Conservation (phyloP, 2,329 filamentous ascomycete species). For the Penicillium vulpinum region DNA sequence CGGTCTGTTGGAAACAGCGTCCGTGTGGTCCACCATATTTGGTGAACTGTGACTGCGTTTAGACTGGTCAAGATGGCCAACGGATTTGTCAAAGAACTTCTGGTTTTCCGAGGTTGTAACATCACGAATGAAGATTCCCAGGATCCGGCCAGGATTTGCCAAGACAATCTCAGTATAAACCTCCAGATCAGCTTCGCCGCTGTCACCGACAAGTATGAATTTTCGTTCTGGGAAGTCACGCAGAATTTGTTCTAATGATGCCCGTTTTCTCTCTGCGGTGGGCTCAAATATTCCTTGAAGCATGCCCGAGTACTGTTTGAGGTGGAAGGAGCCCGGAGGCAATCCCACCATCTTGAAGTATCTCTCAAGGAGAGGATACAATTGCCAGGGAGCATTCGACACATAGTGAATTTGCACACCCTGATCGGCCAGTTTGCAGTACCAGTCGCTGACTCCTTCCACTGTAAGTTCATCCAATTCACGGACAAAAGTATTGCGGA, state of each 20-base stretch:
- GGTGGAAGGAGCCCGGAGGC: constrained; percentile 83
- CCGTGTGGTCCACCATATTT: constrained; percentile 28
- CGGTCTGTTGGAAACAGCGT: constrained; percentile 36
- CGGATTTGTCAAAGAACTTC: constrained; percentile 74
- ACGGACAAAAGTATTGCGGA: constrained; percentile 91
- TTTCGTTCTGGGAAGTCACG: constrained; percentile 84
- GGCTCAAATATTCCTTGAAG: constrained; percentile 97
- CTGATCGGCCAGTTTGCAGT: constrained; percentile 70
- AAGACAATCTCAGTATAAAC: constrained; percentile 93
- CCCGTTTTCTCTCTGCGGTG: constrained; percentile 90
- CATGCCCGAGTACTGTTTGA: constrained; percentile 97
- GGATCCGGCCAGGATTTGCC: constrained; percentile 76
- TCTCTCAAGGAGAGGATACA: constrained; percentile 83
- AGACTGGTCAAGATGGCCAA: constrained; percentile 37
- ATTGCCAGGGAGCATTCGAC: constrained; percentile 98
- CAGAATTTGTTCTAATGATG: constrained; percentile 80
- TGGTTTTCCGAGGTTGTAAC: constrained; percentile 76
- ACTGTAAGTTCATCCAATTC: constrained; percentile 79
- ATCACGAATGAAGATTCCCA: constrained; percentile 91
- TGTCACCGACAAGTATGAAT: constrained; percentile 92
- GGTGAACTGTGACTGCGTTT: constrained; percentile 28
- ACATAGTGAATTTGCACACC: constrained; percentile 94
- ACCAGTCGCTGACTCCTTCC: constrained; percentile 89
- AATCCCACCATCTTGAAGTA: constrained; percentile 81
- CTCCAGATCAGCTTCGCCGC: constrained; percentile 93